Base-by-base conservation (phyloP, 306 rosid species). In the Rosa multiflora region DNA sequence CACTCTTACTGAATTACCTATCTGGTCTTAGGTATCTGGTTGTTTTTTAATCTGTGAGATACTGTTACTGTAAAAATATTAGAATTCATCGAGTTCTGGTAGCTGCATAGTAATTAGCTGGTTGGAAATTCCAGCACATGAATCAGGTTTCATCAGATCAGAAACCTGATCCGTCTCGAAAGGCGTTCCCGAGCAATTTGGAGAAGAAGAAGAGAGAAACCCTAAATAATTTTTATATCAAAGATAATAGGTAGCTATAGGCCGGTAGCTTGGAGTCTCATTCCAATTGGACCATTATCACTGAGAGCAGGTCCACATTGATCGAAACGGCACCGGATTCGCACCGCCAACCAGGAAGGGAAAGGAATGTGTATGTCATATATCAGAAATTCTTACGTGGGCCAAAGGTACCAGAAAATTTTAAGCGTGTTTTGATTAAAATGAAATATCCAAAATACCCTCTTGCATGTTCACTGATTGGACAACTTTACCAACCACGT, bases 81-180 rank as follows among this genome's bases (percentile, higher is more conserved):
- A 20, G 13, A 13, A 5, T 12, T 23, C 67, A 23, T 29, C 40
- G 15, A 62, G 68, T 62, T 32, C 68, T 12, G 6, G 39, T 39
- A 46, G 77, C 48, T 73, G 80, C 86, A 69, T 76, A 64, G 88
- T 83, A 88, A 83, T n/a, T 13, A 26, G 82, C 74, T 86, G 48
- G 86, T 85, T 82, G 75, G 73, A 77, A 77, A 81, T 81, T 80
- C 82, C 79, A 67, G 88, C 85, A 88, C 79, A 88, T 80, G 87
- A 86, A 70, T 77, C 86, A 80, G 85, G 82, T 85, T 78, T 48
- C 37, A 20, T 73, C 70, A 49, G 80, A 73, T 79, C 89, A 78
- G 76, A 76, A 81, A 82, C 88, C 88, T 90, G 82, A 88, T 91
- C 88, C 88, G 23, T 85, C 92, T 90, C 83, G 91, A 87, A 78